A percentile compares a stretch with the other conserved stretches of the same genome.
phyloP scores from a whole-genome alignment of 805 yeast genomes.

The Cyberlindnera subsufficiens region DNA sequence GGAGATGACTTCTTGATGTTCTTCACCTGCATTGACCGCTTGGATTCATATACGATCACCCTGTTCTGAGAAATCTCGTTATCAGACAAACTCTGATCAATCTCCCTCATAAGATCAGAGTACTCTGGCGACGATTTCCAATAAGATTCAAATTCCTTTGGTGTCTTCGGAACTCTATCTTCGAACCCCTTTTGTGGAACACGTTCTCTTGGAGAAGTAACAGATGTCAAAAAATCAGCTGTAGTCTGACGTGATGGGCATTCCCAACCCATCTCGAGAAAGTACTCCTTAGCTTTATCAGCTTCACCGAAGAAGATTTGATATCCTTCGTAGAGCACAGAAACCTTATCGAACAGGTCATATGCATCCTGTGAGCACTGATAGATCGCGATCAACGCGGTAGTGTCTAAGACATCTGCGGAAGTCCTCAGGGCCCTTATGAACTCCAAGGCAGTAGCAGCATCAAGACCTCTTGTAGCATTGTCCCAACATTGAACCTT shows the following conservation, averaged over 20 bases:
- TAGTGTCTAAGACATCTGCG: slow-evolving; percentile 40
- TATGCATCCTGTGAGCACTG: slow-evolving; percentile 54
- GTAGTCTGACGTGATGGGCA: slow-evolving; percentile 56
- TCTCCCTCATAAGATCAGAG: slow-evolving; percentile 7
- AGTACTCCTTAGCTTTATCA: slow-evolving; percentile 40
- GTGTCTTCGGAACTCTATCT: slow-evolving; percentile 44
- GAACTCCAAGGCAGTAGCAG: slow-evolving; percentile 56
- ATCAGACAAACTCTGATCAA: slow-evolving; percentile 5
- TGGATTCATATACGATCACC: slow-evolving; percentile 34
- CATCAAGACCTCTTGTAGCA: slow-evolving; percentile 61
- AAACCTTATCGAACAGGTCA: slow-evolving; percentile 48
- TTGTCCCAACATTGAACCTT: slow-evolving; percentile 50
- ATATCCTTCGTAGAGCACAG: slow-evolving; percentile 48
- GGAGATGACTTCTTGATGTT: slow-evolving; percentile 42
- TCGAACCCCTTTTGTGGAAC: slow-evolving; percentile 37
- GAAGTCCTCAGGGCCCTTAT: slow-evolving; percentile 47
- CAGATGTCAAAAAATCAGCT: slow-evolving; percentile 51
- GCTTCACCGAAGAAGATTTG: slow-evolving; percentile 50
- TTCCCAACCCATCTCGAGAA: slow-evolving; percentile 48
- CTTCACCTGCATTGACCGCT: slow-evolving; percentile 46
- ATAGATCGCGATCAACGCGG: slow-evolving; percentile 57
- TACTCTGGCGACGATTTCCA: slow-evolving; percentile 45
- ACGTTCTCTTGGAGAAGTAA: slow-evolving; percentile 50
- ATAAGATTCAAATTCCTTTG: slow-evolving; percentile 43
- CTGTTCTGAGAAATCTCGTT: slow-evolving; percentile 30